Percentiles rank a stretch among this genome's conserved stretches.
These are phyloP conservation scores for Paracorniculantispora psalliotae DNA, from an alignment of 2,329 filamentous ascomycete genomes.

Conservation along the genomic window DNA sequence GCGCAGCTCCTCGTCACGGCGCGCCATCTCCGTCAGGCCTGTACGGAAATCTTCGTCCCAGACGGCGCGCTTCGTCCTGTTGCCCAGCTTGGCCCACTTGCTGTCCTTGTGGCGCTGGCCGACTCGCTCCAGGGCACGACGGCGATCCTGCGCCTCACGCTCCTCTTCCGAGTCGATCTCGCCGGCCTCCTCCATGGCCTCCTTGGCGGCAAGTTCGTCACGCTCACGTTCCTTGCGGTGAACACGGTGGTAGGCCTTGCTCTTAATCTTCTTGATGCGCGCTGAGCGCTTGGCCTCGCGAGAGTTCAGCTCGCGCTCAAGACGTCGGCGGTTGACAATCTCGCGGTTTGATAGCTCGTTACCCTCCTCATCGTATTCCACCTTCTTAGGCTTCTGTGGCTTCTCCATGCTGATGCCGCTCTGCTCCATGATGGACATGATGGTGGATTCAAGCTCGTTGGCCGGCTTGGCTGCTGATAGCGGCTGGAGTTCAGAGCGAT, in stretches of 20 bases:
- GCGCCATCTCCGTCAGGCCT: slow-evolving; percentile 74
- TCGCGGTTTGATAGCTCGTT: slow-evolving; percentile 69
- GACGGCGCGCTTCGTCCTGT: slow-evolving; percentile 69
- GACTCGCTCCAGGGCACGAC: slow-evolving; percentile 78
- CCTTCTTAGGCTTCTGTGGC: slow-evolving; percentile 45
- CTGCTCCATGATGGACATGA: slow-evolving; percentile 84
- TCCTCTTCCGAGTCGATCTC: slow-evolving; percentile 62
- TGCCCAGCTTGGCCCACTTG: slow-evolving; percentile 85
- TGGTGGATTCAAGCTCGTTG: slow-evolving; percentile 79
- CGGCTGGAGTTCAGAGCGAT: slow-evolving; percentile 60
- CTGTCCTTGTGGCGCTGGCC: slow-evolving; percentile 80
- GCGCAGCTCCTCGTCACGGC: slow-evolving; percentile 75
- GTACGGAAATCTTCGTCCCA: slow-evolving; percentile 86
- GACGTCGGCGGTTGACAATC: slow-evolving; percentile 68
- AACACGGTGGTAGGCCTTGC: slow-evolving; percentile 86
- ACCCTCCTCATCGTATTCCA: slow-evolving; percentile 63
- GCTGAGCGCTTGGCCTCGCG: slow-evolving; percentile 83
- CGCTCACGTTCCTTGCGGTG: slow-evolving; percentile 69
- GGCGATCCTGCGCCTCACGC: slow-evolving; percentile 61
- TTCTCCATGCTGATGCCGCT: slow-evolving; percentile 64
- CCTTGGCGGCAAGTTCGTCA: slow-evolving; percentile 47
- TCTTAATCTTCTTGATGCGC: slow-evolving; percentile 98
- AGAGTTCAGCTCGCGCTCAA: slow-evolving; percentile 78
- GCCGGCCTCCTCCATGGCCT: slow-evolving; percentile 51
- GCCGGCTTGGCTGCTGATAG: slow-evolving; percentile 58